Evolutionary conservation across 2,329 filamentous ascomycete genomes (phyloP), one percentile per base, ranked within the genome.

Genomic region (Calonectria pteridis): DNA sequence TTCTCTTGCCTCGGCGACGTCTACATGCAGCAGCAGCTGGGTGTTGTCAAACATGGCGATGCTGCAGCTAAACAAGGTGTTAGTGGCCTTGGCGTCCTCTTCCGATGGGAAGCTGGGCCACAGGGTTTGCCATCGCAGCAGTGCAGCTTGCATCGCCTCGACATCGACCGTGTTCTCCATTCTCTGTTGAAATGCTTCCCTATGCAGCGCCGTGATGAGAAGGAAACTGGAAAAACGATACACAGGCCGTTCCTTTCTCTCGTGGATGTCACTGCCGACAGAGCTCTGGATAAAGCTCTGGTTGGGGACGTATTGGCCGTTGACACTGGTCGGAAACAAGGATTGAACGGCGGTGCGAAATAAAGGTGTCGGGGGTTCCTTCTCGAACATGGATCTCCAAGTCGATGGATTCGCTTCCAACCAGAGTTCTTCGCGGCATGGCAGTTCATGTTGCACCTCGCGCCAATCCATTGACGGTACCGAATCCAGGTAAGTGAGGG

Each of bases 1-100:
- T 13, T 40, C 33, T 40, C 55, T 62, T 18, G 55, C 55, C 35
- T 62, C 55, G 2, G 33, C 13, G 4, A 62, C 33, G n/a, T 62
- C 55, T 26, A 62, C 55, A 18, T 40, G 55, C 7, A 62, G 55
- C 31, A 62, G 55, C 1, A 62, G 33, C n/a, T 62, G 55, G 2
- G 55, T 62, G 23, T 62, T 62, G 55, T 62, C 55, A 62, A 62
- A 62, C 55, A 62, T 62, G 33, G 55, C 55, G 26, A 62, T 40
- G 31, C 55, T 62, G 23, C 55, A 62, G 10, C 55, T 62, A 1
- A 62, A 40, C 23, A 62, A 18, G 2, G 55, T 62, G 16, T 62
- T 62, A 23, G 33, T 62, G 13, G 55, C 33, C 9, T 10, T 28
- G 55, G n/a, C 55, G 6, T 62, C 55, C 1, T 62, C 35, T 37